Evolutionary conservation across 306 rosid species (phyloP).

Genomic region (Styphnolobium japonicum): DNA sequence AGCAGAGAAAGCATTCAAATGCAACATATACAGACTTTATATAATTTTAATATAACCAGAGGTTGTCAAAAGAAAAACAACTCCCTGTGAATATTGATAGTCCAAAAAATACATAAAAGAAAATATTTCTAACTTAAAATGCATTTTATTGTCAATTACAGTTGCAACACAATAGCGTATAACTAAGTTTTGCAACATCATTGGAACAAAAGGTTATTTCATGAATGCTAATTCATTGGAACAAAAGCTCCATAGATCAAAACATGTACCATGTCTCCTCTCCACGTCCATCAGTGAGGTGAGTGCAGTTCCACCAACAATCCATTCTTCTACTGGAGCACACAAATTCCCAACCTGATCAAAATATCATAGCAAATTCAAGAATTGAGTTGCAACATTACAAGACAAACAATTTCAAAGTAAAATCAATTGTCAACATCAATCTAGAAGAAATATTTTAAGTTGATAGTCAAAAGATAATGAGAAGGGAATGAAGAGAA

Average conservation of each 20-base stretch:
- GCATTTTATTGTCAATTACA: conserved; percentile 5
- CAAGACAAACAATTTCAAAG: neutral
- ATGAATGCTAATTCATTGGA: neutral
- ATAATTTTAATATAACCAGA: neutral
- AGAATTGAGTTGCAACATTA: conserved; percentile 5
- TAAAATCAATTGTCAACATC: neutral
- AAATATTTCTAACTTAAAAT: neutral
- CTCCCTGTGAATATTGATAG: neutral
- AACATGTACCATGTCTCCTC: conserved; percentile 86
- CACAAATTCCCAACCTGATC: conserved; percentile 83
- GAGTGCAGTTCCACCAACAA: conserved; percentile 92
- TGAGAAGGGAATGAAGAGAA: neutral
- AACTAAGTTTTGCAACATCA: neutral
- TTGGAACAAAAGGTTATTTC: neutral
- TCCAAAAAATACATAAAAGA: neutral
- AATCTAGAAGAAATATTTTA: neutral
- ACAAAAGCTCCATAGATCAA: neutral
- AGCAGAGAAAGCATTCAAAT: conserved; percentile 8
- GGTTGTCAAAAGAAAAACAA: neutral
- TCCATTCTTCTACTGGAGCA: conserved; percentile 92
- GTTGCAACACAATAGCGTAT: neutral
- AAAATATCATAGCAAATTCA: conserved; percentile 4
- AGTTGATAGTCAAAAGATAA: conserved; percentile 6
- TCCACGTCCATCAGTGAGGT: conserved; percentile 94
- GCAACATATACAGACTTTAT: neutral